Conservation (phyloP, 306 rosid species). For the Carpinus viminea region DNA sequence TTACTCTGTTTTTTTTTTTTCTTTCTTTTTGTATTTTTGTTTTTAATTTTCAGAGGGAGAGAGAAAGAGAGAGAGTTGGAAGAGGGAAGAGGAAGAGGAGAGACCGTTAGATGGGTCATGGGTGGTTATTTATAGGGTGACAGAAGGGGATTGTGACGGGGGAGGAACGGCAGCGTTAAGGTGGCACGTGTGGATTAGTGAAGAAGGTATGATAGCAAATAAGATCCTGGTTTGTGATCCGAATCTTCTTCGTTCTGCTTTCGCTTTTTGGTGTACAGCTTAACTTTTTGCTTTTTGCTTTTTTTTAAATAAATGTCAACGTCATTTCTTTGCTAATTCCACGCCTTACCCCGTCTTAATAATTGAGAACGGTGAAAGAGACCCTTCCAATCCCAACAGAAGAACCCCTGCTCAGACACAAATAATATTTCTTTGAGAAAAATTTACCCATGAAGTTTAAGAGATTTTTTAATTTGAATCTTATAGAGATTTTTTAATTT, state of each 20-base stretch:
- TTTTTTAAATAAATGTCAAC: background rate
- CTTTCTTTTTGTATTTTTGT: conserved; percentile 2
- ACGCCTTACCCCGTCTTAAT: too few species aligned
- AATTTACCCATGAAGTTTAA: too few species aligned
- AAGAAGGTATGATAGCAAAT: background rate
- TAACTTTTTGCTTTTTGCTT: background rate
- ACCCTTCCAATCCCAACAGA: too few species aligned
- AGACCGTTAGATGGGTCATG: conserved; percentile 43
- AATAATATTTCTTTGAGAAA: too few species aligned
- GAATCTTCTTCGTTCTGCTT: conserved; percentile 12
- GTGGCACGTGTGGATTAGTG: conserved; percentile 30
- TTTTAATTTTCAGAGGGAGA: background rate
- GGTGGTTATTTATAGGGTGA: conserved; percentile 29
- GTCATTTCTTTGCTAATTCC: background rate
- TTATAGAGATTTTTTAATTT: too few species aligned
- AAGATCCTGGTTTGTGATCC: conserved; percentile 22
- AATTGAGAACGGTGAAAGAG: too few species aligned
- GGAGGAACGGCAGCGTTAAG: conserved; percentile 25
- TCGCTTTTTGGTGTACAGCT: background rate
- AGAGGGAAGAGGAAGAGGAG: conserved; percentile 12
- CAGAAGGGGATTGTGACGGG: background rate
- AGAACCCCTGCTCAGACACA: too few species aligned
- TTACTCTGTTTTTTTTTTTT: background rate
- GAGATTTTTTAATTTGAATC: too few species aligned
- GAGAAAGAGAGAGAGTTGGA: background rate